These are phyloP conservation scores for Pythium apleroticum DNA, from an alignment of 352 stramenopile species.

Conservation along the genomic window DNA sequence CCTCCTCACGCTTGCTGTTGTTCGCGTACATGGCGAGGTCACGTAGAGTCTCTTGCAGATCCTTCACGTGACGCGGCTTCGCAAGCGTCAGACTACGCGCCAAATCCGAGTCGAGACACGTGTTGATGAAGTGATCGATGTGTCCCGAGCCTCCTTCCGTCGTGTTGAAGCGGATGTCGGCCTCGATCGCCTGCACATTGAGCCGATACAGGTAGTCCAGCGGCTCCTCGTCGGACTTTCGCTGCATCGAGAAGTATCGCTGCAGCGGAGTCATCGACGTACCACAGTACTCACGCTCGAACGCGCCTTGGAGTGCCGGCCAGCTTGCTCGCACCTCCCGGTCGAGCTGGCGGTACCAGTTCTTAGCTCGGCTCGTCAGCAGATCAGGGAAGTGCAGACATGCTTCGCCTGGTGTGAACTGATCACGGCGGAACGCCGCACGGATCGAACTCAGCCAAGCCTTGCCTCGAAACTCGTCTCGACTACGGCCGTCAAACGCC, in stretches of 20 bases:
- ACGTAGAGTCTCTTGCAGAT: too few relatives aligned
- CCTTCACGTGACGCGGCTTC: neutral
- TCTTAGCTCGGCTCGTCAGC: neutral
- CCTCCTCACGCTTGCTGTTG: constrained; percentile 13
- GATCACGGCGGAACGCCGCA: neutral
- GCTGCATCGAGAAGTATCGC: neutral
- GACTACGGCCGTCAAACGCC: neutral
- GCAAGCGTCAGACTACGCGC: neutral
- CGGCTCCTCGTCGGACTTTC: neutral
- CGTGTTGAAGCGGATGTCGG: neutral
- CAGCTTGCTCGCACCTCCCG: neutral
- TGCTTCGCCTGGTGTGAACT: neutral
- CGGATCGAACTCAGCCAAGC: neutral
- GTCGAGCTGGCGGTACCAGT: neutral
- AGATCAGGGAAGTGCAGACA: neutral
- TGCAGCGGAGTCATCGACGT: neutral
- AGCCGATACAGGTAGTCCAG: neutral
- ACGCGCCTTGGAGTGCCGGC: neutral
- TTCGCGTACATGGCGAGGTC: too few relatives aligned
- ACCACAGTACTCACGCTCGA: neutral
- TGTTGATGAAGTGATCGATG: constrained; percentile 14
- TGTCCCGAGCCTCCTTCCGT: neutral
- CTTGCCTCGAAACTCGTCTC: neutral
- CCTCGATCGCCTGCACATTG: neutral
- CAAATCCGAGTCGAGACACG: constrained; percentile 10